These are phyloP conservation scores for Crithidia acanthocephali DNA, from an alignment of 208 protist species.

Conservation along the genomic window DNA sequence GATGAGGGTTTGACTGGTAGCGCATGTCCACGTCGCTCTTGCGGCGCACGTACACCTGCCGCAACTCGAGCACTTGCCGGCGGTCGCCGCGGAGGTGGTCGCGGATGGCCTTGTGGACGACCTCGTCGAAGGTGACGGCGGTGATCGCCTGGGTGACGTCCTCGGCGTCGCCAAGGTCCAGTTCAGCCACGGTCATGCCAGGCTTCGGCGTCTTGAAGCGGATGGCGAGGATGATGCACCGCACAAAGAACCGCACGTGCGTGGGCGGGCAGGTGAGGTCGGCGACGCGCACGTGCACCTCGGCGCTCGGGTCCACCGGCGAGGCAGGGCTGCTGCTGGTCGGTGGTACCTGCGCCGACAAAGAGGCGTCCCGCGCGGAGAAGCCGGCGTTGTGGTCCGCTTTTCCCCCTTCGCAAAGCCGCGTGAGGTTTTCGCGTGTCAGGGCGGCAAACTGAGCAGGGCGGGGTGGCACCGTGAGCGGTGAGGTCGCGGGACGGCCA, in stretches of 20 bases:
- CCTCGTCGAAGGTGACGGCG: conserved; percentile 75
- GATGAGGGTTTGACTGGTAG: conserved; percentile 78
- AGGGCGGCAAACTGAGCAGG: conserved; percentile 23
- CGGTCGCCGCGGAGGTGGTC: conserved; percentile 71
- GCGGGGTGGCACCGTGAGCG: not conserved
- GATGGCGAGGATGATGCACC: conserved; percentile 69
- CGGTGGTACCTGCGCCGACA: not conserved
- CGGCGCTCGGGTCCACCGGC: conserved; percentile 4
- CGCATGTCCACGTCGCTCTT: conserved; percentile 79
- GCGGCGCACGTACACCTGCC: conserved; percentile 63
- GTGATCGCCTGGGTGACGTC: conserved; percentile 70
- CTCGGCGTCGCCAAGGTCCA: conserved; percentile 80
- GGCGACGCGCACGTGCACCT: conserved; percentile 41
- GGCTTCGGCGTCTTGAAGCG: conserved; percentile 71
- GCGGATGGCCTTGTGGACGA: conserved; percentile 66
- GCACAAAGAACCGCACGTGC: conserved; percentile 62
- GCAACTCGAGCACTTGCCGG: conserved; percentile 77
- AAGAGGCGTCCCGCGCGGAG: not conserved
- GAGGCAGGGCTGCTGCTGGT: conserved; percentile 1
- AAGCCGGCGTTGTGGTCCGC: not conserved
- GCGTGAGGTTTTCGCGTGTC: conserved; percentile 35
- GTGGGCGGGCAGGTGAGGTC: conserved; percentile 67
- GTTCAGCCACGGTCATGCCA: conserved; percentile 57
- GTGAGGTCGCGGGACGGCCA: not conserved
- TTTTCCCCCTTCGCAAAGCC: conserved; percentile 17